Conservation (phyloP, 169 alveolate genomes). For the Ichthyophthirius multifiliis region DNA sequence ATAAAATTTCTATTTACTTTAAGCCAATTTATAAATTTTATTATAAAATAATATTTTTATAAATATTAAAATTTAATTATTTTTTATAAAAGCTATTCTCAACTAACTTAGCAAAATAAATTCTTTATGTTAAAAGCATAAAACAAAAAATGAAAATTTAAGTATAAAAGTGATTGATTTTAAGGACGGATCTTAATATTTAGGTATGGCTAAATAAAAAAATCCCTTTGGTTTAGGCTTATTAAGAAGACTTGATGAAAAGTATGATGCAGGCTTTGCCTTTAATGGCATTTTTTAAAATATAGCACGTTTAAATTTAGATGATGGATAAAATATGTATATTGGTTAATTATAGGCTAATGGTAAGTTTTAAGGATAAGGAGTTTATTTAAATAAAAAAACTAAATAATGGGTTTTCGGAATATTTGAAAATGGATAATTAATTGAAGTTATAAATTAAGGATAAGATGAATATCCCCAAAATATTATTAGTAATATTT, state of each 20-base stretch:
- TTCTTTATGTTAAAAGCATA: neutral
- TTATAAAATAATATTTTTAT: too few species aligned
- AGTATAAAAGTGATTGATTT: neutral
- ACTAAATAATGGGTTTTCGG: neutral
- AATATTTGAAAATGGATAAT: neutral
- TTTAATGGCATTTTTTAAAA: neutral
- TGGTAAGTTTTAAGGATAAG: neutral
- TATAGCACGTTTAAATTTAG: neutral
- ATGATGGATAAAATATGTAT: neutral
- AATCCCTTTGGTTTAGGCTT: neutral
- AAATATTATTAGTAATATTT: neutral
- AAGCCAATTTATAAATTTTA: too few species aligned
- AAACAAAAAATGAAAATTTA: neutral
- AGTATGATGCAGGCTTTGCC: neutral
- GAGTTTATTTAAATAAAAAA: neutral
- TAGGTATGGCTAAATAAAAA: neutral
- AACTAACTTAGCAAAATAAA: neutral
- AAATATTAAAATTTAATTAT: too few species aligned
- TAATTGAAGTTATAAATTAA: neutral
- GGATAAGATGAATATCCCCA: neutral
- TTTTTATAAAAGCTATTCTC: neutral
- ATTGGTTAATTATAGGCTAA: neutral
- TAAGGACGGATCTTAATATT: neutral
- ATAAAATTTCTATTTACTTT: too few species aligned
- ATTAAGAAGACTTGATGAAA: slow-evolving; percentile 1